A percentile compares a stretch with the other conserved stretches of the same genome.
These are phyloP conservation scores for Geum urbanum DNA, from an alignment of 306 rosid species.

Conservation along the genomic window DNA sequence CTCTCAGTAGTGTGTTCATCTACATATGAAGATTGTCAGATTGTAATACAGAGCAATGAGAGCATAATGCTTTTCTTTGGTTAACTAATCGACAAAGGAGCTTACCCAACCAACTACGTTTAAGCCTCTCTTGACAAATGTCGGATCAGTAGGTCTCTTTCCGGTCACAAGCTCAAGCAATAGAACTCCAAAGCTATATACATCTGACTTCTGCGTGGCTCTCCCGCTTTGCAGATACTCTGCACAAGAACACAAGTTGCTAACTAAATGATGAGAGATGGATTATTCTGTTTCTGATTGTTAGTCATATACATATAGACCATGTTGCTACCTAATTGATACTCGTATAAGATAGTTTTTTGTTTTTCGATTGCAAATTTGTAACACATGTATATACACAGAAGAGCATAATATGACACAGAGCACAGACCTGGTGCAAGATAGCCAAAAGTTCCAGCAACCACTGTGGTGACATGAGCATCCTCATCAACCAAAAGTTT, in stretches of 20 bases:
- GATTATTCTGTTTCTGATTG: background rate
- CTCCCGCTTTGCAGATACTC: slow-evolving; percentile 96
- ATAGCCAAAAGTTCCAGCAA: slow-evolving; percentile 97
- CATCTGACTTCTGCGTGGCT: slow-evolving; percentile 93
- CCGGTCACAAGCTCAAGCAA: slow-evolving; percentile 94
- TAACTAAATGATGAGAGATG: background rate
- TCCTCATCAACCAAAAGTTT: slow-evolving; percentile 91
- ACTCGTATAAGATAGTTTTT: too few species aligned
- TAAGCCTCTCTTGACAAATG: slow-evolving; percentile 75
- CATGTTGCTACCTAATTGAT: too few species aligned
- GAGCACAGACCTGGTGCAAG: slow-evolving; percentile 78
- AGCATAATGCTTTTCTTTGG: background rate
- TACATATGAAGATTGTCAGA: slow-evolving; percentile 34
- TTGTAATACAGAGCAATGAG: too few species aligned
- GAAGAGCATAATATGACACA: background rate
- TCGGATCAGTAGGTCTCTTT: slow-evolving; percentile 93
- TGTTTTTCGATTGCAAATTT: too few species aligned
- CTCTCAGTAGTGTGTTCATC: slow-evolving; percentile 72
- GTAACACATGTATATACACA: too few species aligned
- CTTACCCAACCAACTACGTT: slow-evolving; percentile 99
- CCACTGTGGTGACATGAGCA: slow-evolving; percentile 93
- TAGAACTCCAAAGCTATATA: slow-evolving; percentile 92
- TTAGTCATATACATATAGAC: background rate
- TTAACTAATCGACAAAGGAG: background rate
- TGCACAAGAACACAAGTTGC: slow-evolving; percentile 15